A percentile compares a stretch with the other conserved stretches of the same genome.
Conservation (phyloP, 1,139 yeast species). For the Taphrina pruni region DNA sequence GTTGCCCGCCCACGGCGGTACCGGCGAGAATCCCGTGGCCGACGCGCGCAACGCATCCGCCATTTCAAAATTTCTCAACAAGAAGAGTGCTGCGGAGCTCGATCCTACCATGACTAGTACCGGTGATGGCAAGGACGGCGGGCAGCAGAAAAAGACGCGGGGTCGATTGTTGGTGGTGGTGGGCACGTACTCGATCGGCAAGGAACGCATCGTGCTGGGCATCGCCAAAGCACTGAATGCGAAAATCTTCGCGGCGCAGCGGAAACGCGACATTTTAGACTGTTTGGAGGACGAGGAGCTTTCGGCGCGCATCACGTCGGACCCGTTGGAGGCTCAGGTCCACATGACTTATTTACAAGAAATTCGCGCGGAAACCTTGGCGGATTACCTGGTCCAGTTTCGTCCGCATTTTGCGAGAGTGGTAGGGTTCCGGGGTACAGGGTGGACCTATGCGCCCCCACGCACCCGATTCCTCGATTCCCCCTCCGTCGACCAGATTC, state of each 20-base stretch:
- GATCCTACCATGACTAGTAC: not conserved
- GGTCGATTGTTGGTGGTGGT: constrained; percentile 65
- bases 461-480: constrained; percentile 45
- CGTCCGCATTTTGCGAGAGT: constrained; percentile 61
- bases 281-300: constrained; percentile 55
- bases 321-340: constrained; percentile 62
- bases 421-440: constrained; percentile 78
- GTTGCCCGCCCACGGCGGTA: constrained; percentile 50
- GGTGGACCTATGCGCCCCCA: constrained; percentile 69
- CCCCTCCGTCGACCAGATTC: constrained; percentile 44
- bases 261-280: constrained; percentile 59
- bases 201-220: constrained; percentile 75
- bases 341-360: constrained; percentile 73
- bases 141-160: not conserved
- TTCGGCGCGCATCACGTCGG: constrained; percentile 53
- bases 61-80: constrained; percentile 21
- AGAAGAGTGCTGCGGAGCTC: constrained; percentile 3
- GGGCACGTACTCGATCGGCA: constrained; percentile 93
- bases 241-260: constrained; percentile 60
- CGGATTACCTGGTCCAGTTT: constrained; percentile 61
- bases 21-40: constrained; percentile 46
- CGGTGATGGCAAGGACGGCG: constrained; percentile 52
- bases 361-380: constrained; percentile 52
- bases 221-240: constrained; percentile 64
- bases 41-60: constrained; percentile 27